These are phyloP conservation scores for Pythium brachiatum DNA, from an alignment of 352 stramenopile species.

Conservation along the genomic window DNA sequence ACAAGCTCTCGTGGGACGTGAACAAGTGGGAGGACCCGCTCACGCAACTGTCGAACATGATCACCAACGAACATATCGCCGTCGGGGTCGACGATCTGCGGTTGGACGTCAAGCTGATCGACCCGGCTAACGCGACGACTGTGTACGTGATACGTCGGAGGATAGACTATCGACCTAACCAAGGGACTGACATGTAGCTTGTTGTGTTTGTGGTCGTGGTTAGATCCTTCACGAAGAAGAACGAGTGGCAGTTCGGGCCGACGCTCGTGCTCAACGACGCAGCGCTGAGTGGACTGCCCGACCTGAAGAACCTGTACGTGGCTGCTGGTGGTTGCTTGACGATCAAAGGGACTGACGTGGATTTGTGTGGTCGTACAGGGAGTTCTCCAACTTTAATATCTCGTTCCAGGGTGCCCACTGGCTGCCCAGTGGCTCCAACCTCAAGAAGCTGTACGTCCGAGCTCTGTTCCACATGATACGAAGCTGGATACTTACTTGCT, in stretches of 20 bases:
- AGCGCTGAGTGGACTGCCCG: conserved; percentile 18
- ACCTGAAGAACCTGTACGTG: conserved; percentile 24
- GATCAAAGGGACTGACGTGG: too few relatives aligned
- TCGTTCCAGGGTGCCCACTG: conserved; percentile 24
- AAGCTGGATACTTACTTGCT: neutral
- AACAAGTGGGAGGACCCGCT: conserved; percentile 26
- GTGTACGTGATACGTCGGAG: conserved; percentile 18
- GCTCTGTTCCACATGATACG: neutral
- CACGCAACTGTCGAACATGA: conserved; percentile 23
- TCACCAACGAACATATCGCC: conserved; percentile 21
- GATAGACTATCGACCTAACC: neutral
- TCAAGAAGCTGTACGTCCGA: conserved; percentile 20
- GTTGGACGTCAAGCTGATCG: conserved; percentile 18
- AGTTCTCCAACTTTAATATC: conserved; percentile 29
- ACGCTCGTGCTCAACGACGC: conserved; percentile 24
- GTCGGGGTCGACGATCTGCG: conserved; percentile 8
- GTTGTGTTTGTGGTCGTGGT: neutral
- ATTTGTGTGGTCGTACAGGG: neutral
- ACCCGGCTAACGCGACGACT: conserved; percentile 3
- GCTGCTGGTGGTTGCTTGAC: too few relatives aligned
- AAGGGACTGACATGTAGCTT: too few relatives aligned
- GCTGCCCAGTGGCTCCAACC: conserved; percentile 10
- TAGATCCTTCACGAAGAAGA: conserved; percentile 18
- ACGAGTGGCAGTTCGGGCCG: conserved; percentile 13
- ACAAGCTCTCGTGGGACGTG: conserved; percentile 18